phyloP scores from a whole-genome alignment of 129 eudicot species.

The Tagetes erecta region DNA sequence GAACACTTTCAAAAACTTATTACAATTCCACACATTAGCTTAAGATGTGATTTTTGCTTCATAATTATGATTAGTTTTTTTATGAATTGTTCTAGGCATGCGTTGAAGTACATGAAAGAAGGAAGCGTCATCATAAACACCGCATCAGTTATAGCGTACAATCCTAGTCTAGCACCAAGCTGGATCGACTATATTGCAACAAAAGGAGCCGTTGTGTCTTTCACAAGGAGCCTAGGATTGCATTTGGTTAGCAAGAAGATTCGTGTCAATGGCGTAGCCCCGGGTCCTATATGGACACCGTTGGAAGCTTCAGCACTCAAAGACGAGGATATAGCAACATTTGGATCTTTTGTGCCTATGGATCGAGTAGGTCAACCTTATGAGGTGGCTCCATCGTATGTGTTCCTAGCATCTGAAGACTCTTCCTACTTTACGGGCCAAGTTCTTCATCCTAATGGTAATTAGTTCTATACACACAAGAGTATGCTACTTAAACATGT shows the following conservation, averaged over 20 bases:
- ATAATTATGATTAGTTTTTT: neutral
- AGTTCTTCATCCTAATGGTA: slow-evolving; percentile 81
- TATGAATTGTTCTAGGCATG: slow-evolving; percentile 46
- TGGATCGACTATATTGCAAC: slow-evolving; percentile 67
- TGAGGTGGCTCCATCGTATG: slow-evolving; percentile 71
- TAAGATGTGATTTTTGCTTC: no score
- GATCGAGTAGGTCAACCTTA: slow-evolving; percentile 73
- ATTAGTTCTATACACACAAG: neutral
- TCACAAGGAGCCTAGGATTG: slow-evolving; percentile 64
- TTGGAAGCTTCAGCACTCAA: slow-evolving; percentile 56
- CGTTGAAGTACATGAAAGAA: slow-evolving; percentile 79
- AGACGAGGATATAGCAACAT: slow-evolving; percentile 44
- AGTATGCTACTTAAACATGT: neutral
- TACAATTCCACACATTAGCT: no score
- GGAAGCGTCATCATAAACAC: slow-evolving; percentile 77
- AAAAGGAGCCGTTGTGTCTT: slow-evolving; percentile 77
- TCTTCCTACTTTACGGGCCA: slow-evolving; percentile 76
- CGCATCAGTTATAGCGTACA: slow-evolving; percentile 67
- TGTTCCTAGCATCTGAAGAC: slow-evolving; percentile 65
- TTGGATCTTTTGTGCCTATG: slow-evolving; percentile 70
- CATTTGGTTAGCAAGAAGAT: slow-evolving; percentile 60
- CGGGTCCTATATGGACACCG: slow-evolving; percentile 91
- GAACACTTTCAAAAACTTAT: no score
- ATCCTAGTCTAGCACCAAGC: slow-evolving; percentile 45
- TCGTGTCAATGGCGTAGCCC: slow-evolving; percentile 94